These are phyloP conservation scores for Amaranthus hypochondriacus DNA, from an alignment of 148 eudicot species.

Conservation along the genomic window DNA sequence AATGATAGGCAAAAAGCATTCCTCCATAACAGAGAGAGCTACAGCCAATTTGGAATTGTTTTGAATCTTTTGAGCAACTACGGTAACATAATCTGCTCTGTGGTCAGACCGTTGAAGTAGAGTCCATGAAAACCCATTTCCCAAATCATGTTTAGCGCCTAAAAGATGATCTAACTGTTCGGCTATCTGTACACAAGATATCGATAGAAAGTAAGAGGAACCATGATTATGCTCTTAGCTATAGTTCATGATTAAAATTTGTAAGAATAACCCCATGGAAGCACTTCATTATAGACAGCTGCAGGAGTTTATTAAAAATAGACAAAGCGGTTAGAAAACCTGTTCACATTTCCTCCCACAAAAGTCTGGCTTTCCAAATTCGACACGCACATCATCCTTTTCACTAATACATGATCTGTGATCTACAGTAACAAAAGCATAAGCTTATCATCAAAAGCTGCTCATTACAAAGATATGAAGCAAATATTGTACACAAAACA, in stretches of 20 bases:
- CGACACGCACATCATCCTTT: conserved; percentile 23
- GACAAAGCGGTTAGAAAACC: conserved; percentile 33
- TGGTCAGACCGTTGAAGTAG: conserved; percentile 59
- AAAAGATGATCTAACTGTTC: conserved; percentile 47
- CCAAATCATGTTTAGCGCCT: conserved; percentile 62
- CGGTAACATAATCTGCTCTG: conserved; percentile 25
- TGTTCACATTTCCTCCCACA: conserved; percentile 72
- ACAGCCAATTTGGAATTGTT: conserved; percentile 80
- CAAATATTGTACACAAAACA: conserved; percentile 2
- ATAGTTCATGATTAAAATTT: not conserved
- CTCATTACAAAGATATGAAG: conserved; percentile 6
- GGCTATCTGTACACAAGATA: conserved; percentile 42
- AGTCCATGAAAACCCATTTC: conserved; percentile 75
- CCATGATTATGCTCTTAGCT: not conserved
- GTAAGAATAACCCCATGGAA: not conserved
- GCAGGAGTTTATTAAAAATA: not conserved
- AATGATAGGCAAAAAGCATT: conserved; percentile 85
- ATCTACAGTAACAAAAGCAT: conserved; percentile 38
- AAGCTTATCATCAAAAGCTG: conserved; percentile 15
- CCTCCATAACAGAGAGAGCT: conserved; percentile 78
- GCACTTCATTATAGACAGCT: not conserved
- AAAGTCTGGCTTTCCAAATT: conserved; percentile 34
- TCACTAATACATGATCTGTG: conserved; percentile 48
- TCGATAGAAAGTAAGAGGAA: not conserved
- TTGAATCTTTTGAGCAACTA: conserved; percentile 43